Conservation (phyloP, 345 rosid genomes). For the Gossypioides kirkii region DNA sequence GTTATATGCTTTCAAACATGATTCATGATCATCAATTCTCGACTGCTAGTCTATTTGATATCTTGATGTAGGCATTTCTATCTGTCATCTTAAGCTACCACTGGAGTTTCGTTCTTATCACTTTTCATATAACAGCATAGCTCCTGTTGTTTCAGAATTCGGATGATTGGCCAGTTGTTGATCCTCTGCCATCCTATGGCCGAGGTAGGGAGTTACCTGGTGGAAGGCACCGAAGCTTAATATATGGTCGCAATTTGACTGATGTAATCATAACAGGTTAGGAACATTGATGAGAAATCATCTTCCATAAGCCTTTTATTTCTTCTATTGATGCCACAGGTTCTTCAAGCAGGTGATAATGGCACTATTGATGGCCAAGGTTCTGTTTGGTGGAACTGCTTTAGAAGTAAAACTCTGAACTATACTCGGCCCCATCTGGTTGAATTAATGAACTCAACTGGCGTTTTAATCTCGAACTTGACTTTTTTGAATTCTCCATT, state of each 20-base stretch:
- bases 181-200: constrained; percentile 94
- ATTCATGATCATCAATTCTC: no score
- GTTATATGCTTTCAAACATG: background rate
- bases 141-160: constrained; percentile 45
- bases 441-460: constrained; percentile 85
- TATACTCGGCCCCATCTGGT: constrained; percentile 95
- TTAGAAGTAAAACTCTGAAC: constrained; percentile 56
- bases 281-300: constrained; percentile 17
- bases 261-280: constrained; percentile 91
- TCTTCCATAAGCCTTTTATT: constrained; percentile 6
- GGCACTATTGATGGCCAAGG: constrained; percentile 98
- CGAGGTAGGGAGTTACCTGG: constrained; percentile 95
- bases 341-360: constrained; percentile 64
- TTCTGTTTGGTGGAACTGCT: constrained; percentile 85
- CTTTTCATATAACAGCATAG: constrained; percentile 10
- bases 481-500: constrained; percentile 90
- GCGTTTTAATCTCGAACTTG: constrained; percentile 72
- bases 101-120: no score
- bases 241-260: constrained; percentile 79
- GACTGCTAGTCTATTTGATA: no score
- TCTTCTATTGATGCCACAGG: constrained; percentile 14
- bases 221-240: constrained; percentile 81
- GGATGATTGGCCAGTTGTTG: constrained; percentile 89
- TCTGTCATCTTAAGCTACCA: no score
- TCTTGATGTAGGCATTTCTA: no score